phyloP scores from a whole-genome alignment of 495 filamentous ascomycete genomes.

The Aspergillus panamensis region DNA sequence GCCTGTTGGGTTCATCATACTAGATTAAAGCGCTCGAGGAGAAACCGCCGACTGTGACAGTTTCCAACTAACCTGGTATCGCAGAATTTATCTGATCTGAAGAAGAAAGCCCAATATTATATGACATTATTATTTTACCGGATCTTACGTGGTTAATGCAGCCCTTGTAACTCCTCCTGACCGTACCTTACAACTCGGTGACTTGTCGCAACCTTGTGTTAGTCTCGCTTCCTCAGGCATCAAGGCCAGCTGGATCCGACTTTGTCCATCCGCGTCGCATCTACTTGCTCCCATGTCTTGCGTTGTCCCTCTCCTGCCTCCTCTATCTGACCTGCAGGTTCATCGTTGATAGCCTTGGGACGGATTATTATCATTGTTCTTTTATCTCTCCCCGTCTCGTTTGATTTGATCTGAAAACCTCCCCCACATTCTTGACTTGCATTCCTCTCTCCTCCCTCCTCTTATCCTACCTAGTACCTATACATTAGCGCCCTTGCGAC shows the following conservation, averaged over 20 bases:
- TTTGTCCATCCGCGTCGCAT: conserved; percentile 16
- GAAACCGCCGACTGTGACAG: too few species aligned
- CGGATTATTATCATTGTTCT: conserved; percentile 3
- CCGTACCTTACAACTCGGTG: conserved; percentile 9
- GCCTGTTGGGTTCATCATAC: too few species aligned
- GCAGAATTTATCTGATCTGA: too few species aligned
- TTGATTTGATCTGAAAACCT: neutral
- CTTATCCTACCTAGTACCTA: conserved; percentile 10
- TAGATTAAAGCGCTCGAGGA: too few species aligned
- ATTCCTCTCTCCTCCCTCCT: conserved; percentile 2
- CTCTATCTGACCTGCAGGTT: conserved; percentile 15
- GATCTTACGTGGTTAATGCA: too few species aligned
- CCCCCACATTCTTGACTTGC: conserved; percentile 2
- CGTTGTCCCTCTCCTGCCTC: neutral
- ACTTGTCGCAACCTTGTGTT: conserved; percentile 18
- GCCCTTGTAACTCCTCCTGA: too few species aligned
- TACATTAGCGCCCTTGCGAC: conserved; percentile 21
- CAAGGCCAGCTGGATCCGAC: conserved; percentile 16
- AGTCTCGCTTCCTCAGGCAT: conserved; percentile 25
- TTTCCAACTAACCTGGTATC: too few species aligned
- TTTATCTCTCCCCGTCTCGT: neutral
- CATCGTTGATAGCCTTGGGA: conserved; percentile 1
- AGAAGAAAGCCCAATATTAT: too few species aligned
- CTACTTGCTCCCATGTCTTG: conserved; percentile 14
- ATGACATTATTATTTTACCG: neutral